These are phyloP conservation scores for Corymbia calophylla DNA, from an alignment of 441 rosid species.

Conservation along the genomic window DNA sequence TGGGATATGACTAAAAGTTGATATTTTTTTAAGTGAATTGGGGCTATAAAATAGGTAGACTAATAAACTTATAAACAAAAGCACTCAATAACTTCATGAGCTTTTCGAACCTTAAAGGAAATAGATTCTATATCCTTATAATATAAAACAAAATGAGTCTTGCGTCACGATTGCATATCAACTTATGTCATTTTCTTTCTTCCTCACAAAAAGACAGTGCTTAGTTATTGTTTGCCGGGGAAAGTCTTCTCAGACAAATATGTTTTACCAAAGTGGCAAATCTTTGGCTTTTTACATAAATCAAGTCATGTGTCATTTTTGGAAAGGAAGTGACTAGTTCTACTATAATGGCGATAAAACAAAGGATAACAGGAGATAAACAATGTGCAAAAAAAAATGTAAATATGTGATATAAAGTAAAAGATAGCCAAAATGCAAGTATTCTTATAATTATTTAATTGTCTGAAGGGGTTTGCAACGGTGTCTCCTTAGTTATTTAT, in stretches of 20 bases:
- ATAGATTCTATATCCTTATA: too few relatives aligned
- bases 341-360: too few relatives aligned
- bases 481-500: too few relatives aligned
- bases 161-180: too few relatives aligned
- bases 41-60: not conserved
- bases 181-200: not conserved
- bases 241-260: too few relatives aligned
- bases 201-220: not conserved
- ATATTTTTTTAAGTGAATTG: too few relatives aligned
- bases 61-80: too few relatives aligned
- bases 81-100: not conserved
- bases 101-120: rapidly evolving
- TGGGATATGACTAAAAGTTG: too few relatives aligned
- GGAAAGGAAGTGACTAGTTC: too few relatives aligned
- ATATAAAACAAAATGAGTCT: not conserved
- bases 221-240: not conserved
- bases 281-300: too few relatives aligned
- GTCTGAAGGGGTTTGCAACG: not conserved
- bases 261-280: not conserved
- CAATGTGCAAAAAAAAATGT: not conserved
- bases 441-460: not conserved
- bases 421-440: not conserved
- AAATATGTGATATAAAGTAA: not conserved
- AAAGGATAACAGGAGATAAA: not conserved
- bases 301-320: rapidly evolving